Conservation (phyloP, 805 yeast species). For the Suhomyces sp. region DNA sequence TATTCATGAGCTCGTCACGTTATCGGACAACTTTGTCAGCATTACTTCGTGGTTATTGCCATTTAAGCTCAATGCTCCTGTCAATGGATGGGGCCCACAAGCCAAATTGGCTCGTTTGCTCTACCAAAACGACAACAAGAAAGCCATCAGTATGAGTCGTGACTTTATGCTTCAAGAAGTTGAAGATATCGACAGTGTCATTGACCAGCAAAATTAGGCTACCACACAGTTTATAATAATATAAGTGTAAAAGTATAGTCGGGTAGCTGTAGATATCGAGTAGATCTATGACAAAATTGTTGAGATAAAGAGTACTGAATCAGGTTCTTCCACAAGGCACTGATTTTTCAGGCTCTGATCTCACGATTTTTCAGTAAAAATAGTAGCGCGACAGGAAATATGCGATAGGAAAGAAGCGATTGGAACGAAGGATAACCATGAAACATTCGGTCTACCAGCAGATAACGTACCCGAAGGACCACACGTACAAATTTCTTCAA, state of each 20-base stretch:
- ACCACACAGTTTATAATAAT: no score
- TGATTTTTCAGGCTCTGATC: neutral
- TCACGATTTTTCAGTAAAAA: neutral
- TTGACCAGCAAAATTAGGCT: slow-evolving; percentile 58
- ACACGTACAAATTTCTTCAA: slow-evolving; percentile 49
- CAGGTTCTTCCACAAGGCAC: no score
- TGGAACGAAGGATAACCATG: neutral
- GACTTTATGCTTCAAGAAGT: slow-evolving; percentile 65
- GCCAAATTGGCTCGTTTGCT: slow-evolving; percentile 64
- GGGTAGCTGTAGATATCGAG: neutral
- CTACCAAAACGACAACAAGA: slow-evolving; percentile 49
- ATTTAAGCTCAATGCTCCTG: slow-evolving; percentile 65
- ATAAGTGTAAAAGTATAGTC: neutral
- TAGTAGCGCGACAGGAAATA: neutral
- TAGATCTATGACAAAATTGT: no score
- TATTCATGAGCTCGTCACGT: slow-evolving; percentile 61
- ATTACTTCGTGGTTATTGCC: slow-evolving; percentile 66
- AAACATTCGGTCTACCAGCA: slow-evolving; percentile 13
- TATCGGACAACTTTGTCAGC: slow-evolving; percentile 63
- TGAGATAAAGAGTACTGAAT: no score
- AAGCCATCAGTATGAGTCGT: slow-evolving; percentile 55
- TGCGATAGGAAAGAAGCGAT: neutral
- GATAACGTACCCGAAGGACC: slow-evolving; percentile 20
- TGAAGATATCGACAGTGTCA: slow-evolving; percentile 62
- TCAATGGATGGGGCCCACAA: slow-evolving; percentile 72